Evolutionary conservation across 352 stramenopile species (phyloP), one percentile per base, ranked within the genome.

Genomic region (Phytophthora hibernalis): DNA sequence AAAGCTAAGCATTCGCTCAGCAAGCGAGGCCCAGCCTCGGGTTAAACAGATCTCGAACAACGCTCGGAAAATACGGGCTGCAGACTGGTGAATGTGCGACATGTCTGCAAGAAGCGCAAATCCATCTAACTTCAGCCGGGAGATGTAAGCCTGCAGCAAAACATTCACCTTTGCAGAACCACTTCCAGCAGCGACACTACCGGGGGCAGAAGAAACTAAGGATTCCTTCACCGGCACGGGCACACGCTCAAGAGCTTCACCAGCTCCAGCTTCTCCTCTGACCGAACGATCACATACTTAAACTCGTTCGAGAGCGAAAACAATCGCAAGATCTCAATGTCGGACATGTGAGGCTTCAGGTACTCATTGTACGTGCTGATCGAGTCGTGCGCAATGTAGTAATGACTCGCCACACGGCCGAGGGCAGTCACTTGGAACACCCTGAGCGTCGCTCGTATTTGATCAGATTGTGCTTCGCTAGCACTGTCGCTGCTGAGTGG

Each of bases 221-320:
- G 85, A 88, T 54, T 99, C 98, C 72, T 99, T 99, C 8, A 99
- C 97, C 4, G 98, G 98, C 28, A 99, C 98, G 0, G 98, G 98
- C 1, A 99, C 98, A 68, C 97, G 95, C 54, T 97, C 37, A 98
- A 86, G 31, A 99, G 85, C 72, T 99, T 99, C 7, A 87, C 84
- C 22, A 99, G 83, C 76, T 99, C 98, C 30, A 99, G 74, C 61
- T 99, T 99, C 82, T 99, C 98, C 74, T 99, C 98, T 11, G 98
- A 95, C 6, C 98, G 90, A 10, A 99, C 96, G 35, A 97, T 97
- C 33, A 99, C 98, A 71, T 99, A 97, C 64, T 96, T 93, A 80
- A 99, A 99, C 80, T 99, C 98, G 63, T 98, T 96, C 54, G 97
- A 99, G 47, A 99, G 89, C 33, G 95, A 98, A 66, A 99, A 99